Base-by-base conservation (phyloP, 148 eudicot genomes). In the Spergularia bocconei region DNA sequence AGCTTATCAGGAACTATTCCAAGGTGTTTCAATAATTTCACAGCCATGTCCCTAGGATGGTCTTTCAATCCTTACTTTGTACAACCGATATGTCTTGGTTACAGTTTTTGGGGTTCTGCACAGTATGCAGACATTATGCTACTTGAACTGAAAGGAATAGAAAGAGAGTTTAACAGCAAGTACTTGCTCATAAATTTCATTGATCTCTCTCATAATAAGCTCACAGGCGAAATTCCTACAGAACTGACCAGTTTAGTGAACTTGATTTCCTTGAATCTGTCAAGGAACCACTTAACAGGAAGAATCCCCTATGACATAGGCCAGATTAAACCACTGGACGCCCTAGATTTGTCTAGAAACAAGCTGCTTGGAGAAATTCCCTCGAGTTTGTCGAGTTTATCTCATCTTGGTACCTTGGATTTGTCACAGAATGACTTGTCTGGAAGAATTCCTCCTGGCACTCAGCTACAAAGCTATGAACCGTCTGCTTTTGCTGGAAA, bases 271-370 rank as follows among this genome's bases (percentile, higher is more conserved):
- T 67, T 89, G 51, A 84, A 86, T 69, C 39, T 89, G 20, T 85
- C 92, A n/a, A 77, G 81, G 56, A 89, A 89, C 72, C 54, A 51
- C 11, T 69, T 89, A 21, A 80, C 51, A 13, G 88, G 90, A 61
- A 70, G 51, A 4, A 89, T 89, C 41, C 90, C 87, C 0, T 57
- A 56, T 20, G 72, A 56, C 23, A 87, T 86, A 68, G 83, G 86
- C 74, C 19, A 75, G 72, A 19, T 69, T 79, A 64, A 55, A 4
- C 17, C 53, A 54, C 21, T 62, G 78, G 78, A 77, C 41, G 20
- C 84, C 4, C 88, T 89, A 57, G 88, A 84, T 71, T 56, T 89
- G 9, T 87, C 90, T 11, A 78, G 78, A 33, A 88, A 88, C 59
- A 62, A 38, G 21, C 81, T 88, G n/a, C 17, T 81, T 0, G 87